Evolutionary conservation across 331 rosid genomes (phyloP), one percentile per base, ranked within the genome.

Genomic region (Cydonia oblonga): DNA sequence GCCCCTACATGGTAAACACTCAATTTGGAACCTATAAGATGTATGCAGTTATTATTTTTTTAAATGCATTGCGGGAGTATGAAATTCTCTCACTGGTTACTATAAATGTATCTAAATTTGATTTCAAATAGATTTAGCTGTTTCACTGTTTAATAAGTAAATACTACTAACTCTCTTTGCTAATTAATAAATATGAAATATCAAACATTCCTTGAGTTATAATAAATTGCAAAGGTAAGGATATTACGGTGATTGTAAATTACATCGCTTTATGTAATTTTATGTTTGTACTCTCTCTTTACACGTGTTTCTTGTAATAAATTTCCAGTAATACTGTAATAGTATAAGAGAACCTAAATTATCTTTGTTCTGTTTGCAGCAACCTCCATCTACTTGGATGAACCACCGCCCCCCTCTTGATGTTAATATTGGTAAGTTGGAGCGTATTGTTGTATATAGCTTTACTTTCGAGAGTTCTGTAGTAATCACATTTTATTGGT

Each of bases 321-420:
- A 28, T 23, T n/a, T 16, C 20, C 40, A 6, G 54, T 49, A 49
- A 18, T 16, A 16, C 54, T 15, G 67, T 38, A 38, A 9, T 33
- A 53, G 68, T 35, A 63, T 64, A 23, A 66, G 25, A 38, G 68
- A 65, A 42, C 23, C 30, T 60, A 64, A 81, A 73, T 77, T 20
- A 66, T 73, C 53, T 79, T 33, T 81, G 38, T 75, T 81, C 74
- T 63, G 81, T 59, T 40, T 76, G 69, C 96, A 91, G 99, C 97
- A 83, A 86, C 90, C 97, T 71, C 87, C 97, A 72, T 89, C 97
- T 76, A 79, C 93, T 58, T 95, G 99, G 99, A 95, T 88, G 90
- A 87, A 76, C 84, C 96, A 66, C 75, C 87, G 97, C 78, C 82
- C 96, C 75, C 76, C 99, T 68, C 96, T 95, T 58, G 99, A 95